A percentile compares a stretch with the other conserved stretches of the same genome.
Conservation (phyloP, 371 early-diverging fungal genomes). For the Mucor saturninus region DNA sequence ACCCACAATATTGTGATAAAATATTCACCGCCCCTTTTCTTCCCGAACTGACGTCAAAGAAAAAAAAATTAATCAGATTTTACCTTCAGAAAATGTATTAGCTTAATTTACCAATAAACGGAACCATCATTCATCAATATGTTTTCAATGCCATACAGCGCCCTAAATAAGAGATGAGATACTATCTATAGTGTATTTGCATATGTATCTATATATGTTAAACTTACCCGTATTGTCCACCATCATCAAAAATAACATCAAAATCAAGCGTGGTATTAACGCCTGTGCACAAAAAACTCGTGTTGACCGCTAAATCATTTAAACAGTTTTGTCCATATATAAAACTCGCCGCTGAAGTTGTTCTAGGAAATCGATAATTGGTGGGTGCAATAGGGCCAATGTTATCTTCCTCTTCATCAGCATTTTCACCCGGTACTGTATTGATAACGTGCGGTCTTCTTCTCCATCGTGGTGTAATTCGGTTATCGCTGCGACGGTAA, state of each 20-base stretch:
- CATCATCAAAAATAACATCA: constrained; percentile 19
- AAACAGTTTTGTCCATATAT: constrained; percentile 15
- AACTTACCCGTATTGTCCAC: constrained; percentile 28
- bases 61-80: not conserved
- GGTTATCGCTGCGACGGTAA: not conserved
- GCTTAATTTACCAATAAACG: constrained; percentile 28
- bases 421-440: not conserved
- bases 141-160: constrained; percentile 30
- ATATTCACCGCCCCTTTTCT: constrained; percentile 31
- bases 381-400: constrained; percentile 9
- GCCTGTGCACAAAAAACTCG: constrained; percentile 2
- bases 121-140: constrained; percentile 27
- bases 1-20: constrained; percentile 26
- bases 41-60: constrained; percentile 18
- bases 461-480: constrained; percentile 12
- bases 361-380: not conserved
- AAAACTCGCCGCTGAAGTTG: not conserved
- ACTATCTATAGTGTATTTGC: too few species aligned
- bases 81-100: too few species aligned
- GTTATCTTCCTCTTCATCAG: not conserved
- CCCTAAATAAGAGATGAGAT: not conserved
- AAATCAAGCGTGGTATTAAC: constrained; percentile 8
- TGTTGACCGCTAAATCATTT: constrained; percentile 6
- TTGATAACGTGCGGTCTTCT: not conserved
- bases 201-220: not conserved